Percentiles rank a stretch among this genome's conserved stretches.
Evolutionary conservation across 345 rosid species (phyloP).

Genomic region (Sonneratia alba): DNA sequence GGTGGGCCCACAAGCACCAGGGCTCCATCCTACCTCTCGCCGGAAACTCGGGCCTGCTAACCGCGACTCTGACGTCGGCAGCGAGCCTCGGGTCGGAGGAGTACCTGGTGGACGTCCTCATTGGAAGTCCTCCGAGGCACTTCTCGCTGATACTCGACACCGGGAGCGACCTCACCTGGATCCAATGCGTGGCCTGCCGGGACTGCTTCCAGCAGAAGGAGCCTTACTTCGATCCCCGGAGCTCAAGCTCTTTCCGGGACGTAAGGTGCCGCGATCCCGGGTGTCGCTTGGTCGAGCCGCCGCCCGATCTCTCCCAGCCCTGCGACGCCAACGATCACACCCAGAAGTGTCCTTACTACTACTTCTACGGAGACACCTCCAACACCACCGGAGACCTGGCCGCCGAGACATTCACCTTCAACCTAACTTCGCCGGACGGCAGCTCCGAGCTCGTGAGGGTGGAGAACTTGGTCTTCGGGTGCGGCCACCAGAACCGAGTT

Average conservation of each 20-base stretch:
- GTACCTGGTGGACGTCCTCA: conserved; percentile 71
- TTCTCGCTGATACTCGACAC: conserved; percentile 83
- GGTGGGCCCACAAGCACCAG: not conserved
- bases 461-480: conserved; percentile 76
- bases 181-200: conserved; percentile 63
- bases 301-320: conserved; percentile 50
- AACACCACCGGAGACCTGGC: conserved; percentile 86
- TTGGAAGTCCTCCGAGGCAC: conserved; percentile 80
- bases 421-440: conserved; percentile 30
- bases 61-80: conserved; percentile 68
- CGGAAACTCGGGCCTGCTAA: conserved; percentile 33
- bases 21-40: not conserved
- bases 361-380: conserved; percentile 85
- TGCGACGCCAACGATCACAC: conserved; percentile 48
- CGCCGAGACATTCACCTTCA: conserved; percentile 65
- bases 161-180: conserved; percentile 87
- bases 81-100: conserved; percentile 57
- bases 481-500: conserved; percentile 94
- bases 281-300: conserved; percentile 41
- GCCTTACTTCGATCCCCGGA: conserved; percentile 48
- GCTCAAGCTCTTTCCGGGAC: conserved; percentile 46
- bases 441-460: conserved; percentile 41
- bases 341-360: conserved; percentile 57
- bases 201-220: conserved; percentile 69
- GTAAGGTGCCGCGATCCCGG: conserved; percentile 52